A percentile compares a stretch with the other conserved stretches of the same genome.
phyloP scores from a whole-genome alignment of 2,329 filamentous ascomycete genomes.

The Ascochyta rabiei region DNA sequence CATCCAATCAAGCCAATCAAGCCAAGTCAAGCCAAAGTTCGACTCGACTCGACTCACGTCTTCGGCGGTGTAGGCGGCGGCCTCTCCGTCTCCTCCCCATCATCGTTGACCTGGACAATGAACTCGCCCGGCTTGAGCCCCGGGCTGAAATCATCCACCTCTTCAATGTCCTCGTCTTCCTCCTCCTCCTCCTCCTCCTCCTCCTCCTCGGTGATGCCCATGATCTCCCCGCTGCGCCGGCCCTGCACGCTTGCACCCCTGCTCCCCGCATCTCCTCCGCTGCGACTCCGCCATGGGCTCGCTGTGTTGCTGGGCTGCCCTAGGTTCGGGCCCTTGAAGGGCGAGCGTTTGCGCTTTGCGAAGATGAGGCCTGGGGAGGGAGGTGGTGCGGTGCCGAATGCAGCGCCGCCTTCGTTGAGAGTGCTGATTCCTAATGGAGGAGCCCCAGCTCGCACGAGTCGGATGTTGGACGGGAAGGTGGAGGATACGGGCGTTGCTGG shows the following conservation, averaged over 20 bases:
- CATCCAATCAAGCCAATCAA: too few relatives aligned
- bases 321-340: conserved; percentile 80
- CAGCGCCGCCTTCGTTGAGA: conserved; percentile 51
- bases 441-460: conserved; percentile 69
- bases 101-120: conserved; percentile 8
- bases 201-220: conserved; percentile 59
- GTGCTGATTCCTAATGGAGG: conserved; percentile 27
- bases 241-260: conserved; percentile 66
- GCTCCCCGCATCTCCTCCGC: conserved; percentile 19
- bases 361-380: conserved; percentile 70
- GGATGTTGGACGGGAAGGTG: conserved; percentile 83
- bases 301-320: conserved; percentile 30
- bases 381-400: conserved; percentile 62
- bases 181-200: conserved; percentile 49
- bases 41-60: neutral
- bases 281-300: conserved; percentile 44
- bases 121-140: conserved; percentile 48
- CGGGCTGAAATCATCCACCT: conserved; percentile 65
- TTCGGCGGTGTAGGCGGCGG: neutral
- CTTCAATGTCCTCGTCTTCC: conserved; percentile 52
- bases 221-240: conserved; percentile 74
- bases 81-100: neutral
- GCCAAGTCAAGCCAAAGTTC: neutral
- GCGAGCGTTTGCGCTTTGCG: conserved; percentile 77
- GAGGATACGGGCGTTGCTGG: conserved; percentile 79